Evolutionary conservation across 345 rosid genomes (phyloP), one percentile per base, ranked within the genome.

Genomic region (Ceriops zippeliana): DNA sequence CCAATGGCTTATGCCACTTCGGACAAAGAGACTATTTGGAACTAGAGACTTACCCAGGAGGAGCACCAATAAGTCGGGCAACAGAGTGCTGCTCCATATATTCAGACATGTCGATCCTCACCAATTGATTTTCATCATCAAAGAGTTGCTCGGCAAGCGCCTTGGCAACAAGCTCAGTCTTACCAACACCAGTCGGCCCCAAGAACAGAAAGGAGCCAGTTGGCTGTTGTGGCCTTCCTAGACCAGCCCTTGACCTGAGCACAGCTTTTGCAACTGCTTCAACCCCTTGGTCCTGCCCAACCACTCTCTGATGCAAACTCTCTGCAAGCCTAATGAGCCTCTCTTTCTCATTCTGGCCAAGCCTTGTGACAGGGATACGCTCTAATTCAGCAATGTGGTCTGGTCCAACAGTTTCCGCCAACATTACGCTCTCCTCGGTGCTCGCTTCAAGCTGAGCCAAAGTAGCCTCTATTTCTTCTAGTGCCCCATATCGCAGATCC

Each of bases 181-280:
- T 92, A 22, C 96, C 96, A 62, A 90, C 97, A 76, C 98, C 96
- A 21, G 98, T 89, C 26, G 96, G 97, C 2, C 93, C 98, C 78
- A 88, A 76, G 85, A 92, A 89, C 7, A 90, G 70, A 80, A 89
- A 89, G 21, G 91, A 86, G 2, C 98, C 96, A 67, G 96, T 93
- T 26, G 97, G 98, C n/a, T 90, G 98, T 5, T 93, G 91, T 1
- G 92, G 98, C 78, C 93, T 85, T 20, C 97, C 96, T 58, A 89
- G 65, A 0, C 97, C 95, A 3, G 98, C 97, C 62, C 96, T 86
- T 9, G 92, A 87, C 76, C 96, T 86, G 56, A 91, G 65, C 26
- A 91, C 90, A 1, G 98, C 93, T 73, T 93, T 95, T 15, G 97
- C 80, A 57, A 93, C 98, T 0, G 95, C 89, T 10, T 61, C 76